These are phyloP conservation scores for Fusarium sarcochroum DNA, from an alignment of 2,329 filamentous ascomycete genomes.

Conservation along the genomic window DNA sequence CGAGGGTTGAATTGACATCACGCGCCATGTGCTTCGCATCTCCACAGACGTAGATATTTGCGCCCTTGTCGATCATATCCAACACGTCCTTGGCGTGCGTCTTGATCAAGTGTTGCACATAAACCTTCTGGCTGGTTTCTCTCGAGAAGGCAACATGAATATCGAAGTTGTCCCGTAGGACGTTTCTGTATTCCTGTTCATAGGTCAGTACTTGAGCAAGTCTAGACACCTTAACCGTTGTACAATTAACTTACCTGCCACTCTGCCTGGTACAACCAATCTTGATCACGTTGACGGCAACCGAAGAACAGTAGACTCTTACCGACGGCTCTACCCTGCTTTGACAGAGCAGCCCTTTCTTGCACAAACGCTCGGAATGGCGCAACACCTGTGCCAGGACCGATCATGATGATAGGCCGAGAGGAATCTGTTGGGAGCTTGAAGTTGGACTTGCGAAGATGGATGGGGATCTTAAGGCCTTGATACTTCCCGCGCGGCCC, in stretches of 20 bases:
- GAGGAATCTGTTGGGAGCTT: not conserved
- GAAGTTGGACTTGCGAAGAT: conserved; percentile 21
- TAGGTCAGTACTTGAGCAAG: not conserved
- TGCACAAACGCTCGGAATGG: conserved; percentile 23
- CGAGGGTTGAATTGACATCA: not conserved
- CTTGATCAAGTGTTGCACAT: not conserved
- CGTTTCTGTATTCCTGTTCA: not conserved
- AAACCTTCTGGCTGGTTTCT: not conserved
- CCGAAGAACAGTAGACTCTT: conserved; percentile 10
- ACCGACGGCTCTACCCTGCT: conserved; percentile 3
- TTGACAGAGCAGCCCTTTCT: not conserved
- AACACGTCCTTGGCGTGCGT: not conserved
- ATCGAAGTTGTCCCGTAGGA: rapidly evolving
- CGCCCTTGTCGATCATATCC: not conserved
- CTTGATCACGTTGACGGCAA: not conserved
- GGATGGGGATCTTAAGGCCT: not conserved
- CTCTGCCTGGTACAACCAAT: not conserved
- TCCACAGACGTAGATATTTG: not conserved
- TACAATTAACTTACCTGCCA: not conserved
- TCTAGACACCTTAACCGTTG: not conserved
- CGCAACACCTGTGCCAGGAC: conserved; percentile 21
- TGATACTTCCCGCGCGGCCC: not conserved
- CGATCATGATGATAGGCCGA: conserved; percentile 15
- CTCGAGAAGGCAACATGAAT: not conserved
- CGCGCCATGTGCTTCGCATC: conserved; percentile 3